Evolutionary conservation across 2,329 filamentous ascomycete genomes (phyloP).

Genomic region (Diaporthe velutina): DNA sequence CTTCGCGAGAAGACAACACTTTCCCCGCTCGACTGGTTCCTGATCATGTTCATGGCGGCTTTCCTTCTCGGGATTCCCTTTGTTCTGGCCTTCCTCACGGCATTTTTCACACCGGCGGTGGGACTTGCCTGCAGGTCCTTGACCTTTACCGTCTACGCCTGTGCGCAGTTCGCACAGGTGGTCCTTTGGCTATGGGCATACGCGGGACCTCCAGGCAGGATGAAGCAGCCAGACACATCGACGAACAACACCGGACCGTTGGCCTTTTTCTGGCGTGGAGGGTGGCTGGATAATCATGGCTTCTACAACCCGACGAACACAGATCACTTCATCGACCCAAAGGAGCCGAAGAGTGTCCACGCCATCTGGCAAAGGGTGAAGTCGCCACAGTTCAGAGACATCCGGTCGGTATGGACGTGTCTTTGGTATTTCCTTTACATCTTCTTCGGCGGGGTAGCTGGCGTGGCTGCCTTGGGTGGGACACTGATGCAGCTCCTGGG

Average conservation of each 20-base stretch:
- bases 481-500: conserved; percentile 46
- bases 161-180: conserved; percentile 39
- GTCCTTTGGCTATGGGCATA: conserved; percentile 46
- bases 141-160: conserved; percentile 43
- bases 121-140: conserved; percentile 45
- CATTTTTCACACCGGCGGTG: conserved; percentile 43
- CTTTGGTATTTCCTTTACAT: conserved; percentile 43
- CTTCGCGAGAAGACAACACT: conserved; percentile 39
- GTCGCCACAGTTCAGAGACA: conserved; percentile 15
- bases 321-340: conserved; percentile 35
- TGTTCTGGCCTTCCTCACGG: conserved; percentile 43
- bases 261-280: conserved; percentile 37
- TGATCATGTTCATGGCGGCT: conserved; percentile 40
- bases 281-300: conserved; percentile 42
- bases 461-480: conserved; percentile 51
- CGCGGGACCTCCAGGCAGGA: conserved; percentile 32
- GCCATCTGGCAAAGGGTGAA: background rate
- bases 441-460: conserved; percentile 52
- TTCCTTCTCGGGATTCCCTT: conserved; percentile 42
- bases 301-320: conserved; percentile 43
- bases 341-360: conserved; percentile 1
- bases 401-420: conserved; percentile 27
- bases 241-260: background rate
- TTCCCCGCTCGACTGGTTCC: conserved; percentile 40
- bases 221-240: background rate